These are phyloP conservation scores for Gossypium stocksii DNA, from an alignment of 345 rosid genomes.

Conservation along the genomic window DNA sequence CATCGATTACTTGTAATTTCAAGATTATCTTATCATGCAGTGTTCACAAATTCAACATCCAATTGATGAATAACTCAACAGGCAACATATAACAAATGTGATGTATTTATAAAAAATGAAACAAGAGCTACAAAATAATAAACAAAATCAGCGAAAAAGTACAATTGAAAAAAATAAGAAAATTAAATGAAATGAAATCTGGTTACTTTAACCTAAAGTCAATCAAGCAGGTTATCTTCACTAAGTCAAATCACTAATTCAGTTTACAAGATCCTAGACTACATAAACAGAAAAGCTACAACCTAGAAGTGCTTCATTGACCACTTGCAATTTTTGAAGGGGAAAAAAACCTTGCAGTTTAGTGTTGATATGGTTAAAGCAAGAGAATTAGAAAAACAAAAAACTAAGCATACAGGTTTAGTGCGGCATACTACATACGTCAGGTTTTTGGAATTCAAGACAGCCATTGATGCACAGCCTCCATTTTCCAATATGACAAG, in stretches of 20 bases:
- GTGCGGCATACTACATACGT: conserved; percentile 52
- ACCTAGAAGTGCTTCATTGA: background rate
- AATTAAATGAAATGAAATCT: background rate
- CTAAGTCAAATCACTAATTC: background rate
- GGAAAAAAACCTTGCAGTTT: background rate
- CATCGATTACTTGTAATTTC: background rate
- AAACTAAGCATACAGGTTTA: background rate
- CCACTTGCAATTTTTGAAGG: background rate
- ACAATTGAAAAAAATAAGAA: background rate
- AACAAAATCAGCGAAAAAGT: background rate
- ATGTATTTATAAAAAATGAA: background rate
- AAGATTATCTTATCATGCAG: background rate
- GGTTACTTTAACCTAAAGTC: conserved; percentile 1
- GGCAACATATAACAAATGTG: background rate
- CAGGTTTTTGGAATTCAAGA: conserved; percentile 65
- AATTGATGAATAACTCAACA: background rate
- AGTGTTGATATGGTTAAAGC: background rate
- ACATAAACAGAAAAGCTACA: background rate
- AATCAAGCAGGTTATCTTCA: background rate
- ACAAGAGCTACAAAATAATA: background rate
- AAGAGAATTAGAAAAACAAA: background rate
- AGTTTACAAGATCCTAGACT: background rate
- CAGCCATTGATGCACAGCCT: conserved; percentile 82
- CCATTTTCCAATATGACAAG: conserved; percentile 26
- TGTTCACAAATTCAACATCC: background rate